Evolutionary conservation across 2,329 filamentous ascomycete genomes (phyloP).

Genomic region (Ceratocystis variospora): DNA sequence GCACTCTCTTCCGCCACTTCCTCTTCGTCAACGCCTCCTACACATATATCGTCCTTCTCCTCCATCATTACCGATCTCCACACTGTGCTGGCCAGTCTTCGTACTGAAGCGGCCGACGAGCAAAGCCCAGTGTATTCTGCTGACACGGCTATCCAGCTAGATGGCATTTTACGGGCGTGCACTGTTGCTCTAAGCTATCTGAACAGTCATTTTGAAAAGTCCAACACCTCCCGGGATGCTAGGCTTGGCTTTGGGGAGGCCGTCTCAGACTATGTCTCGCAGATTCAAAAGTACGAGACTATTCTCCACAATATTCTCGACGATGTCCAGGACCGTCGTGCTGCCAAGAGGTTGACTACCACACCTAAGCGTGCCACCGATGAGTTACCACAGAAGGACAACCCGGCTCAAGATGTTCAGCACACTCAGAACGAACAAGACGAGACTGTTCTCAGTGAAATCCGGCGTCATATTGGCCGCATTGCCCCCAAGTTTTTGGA

Average conservation of each 20-base stretch:
- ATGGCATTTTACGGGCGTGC: slow-evolving; percentile 40
- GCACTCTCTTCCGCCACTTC: slow-evolving; percentile 26
- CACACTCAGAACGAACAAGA: not conserved
- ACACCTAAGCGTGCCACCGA: slow-evolving; percentile 24
- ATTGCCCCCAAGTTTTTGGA: slow-evolving; percentile 40
- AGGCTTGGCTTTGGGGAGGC: slow-evolving; percentile 21
- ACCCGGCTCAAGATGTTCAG: slow-evolving; percentile 26
- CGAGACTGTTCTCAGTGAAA: slow-evolving; percentile 11
- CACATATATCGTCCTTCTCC: slow-evolving; percentile 28
- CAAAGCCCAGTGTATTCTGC: slow-evolving; percentile 37
- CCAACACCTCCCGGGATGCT: slow-evolving; percentile 23
- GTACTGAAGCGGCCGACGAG: slow-evolving; percentile 41
- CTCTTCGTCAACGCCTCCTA: slow-evolving; percentile 31
- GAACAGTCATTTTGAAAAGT: slow-evolving; percentile 38
- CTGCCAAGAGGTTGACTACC: slow-evolving; percentile 28
- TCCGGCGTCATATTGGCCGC: slow-evolving; percentile 32
- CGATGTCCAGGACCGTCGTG: slow-evolving; percentile 40
- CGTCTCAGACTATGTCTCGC: slow-evolving; percentile 21
- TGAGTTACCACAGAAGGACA: slow-evolving; percentile 34
- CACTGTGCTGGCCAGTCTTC: slow-evolving; percentile 43
- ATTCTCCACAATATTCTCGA: slow-evolving; percentile 44
- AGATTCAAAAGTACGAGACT: slow-evolving; percentile 39
- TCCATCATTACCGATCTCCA: slow-evolving; percentile 40
- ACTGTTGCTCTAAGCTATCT: slow-evolving; percentile 43
- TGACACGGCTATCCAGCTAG: slow-evolving; percentile 37